Evolutionary conservation across 2,329 filamentous ascomycete species (phyloP), one percentile per base, ranked within the genome.

Genomic region (Zasmidium angulare): DNA sequence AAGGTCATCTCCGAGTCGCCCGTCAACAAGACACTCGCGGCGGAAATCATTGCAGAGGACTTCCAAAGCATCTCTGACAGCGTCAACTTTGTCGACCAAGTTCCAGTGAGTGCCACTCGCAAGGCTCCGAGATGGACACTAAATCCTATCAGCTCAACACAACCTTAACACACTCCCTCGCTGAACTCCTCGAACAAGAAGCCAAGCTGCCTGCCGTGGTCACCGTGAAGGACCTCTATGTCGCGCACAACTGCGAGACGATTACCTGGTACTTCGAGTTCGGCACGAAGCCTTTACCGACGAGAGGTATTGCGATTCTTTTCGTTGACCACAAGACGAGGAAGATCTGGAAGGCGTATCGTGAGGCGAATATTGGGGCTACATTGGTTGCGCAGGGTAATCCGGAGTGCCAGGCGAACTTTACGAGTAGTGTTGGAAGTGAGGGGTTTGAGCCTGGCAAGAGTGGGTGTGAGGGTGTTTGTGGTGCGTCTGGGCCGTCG

Each of bases 241-340:
- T 59, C 11, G 49, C 57, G 4, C 53, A 64, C 43, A 64, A 52
- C 49, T 66, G 63, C 21, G 63, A 64, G 40, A 63, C 56, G 10
- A 64, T 64, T n/a, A 64, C 63, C n/a, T 66, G 62, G 62, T 66
- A 64, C 24, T 66, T 61, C 57, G 62, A 66, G 23, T 61, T 66
- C 40, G 53, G 40, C 1, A 66, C 62, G 14, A 57, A 43, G 23
- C 63, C 62, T 12, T 53, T 60, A 23, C 59, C 63, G 24, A 64
- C 55, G 7, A 54, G 63, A 53, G 63, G 63, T 17, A 66, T 66
- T 19, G 58, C 52, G 14, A 64, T 64, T 36, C 40, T 66, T 52
- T 63, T 66, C 22, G 63, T 63, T 3, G 50, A 64, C 26, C 36
- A 55, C 10, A 52, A 59, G 29, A 52, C 50, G 47, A 60, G 48